Base-by-base conservation (phyloP, 768 basidiomycete genomes). In the Lyophyllum semitale region DNA sequence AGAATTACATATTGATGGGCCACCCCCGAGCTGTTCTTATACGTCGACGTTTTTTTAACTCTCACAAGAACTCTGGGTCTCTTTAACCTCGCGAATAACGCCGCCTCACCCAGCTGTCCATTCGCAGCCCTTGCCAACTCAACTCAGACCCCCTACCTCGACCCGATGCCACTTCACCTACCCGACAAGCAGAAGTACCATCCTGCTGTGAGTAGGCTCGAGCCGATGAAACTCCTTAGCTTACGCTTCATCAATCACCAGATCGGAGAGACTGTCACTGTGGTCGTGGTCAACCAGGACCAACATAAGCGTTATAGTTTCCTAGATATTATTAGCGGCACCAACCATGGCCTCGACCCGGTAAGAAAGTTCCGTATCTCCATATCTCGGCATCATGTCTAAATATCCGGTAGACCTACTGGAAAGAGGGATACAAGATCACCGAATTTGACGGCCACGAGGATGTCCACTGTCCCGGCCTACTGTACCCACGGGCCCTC, bases 381-480 rank as follows among this genome's bases (percentile, higher is more conserved):
- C 8, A 9, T 35, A n/a, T 15, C 8, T 35, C 7, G 4, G 8
- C 18, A 42, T 8, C 18, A 8, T 47, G 23, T 47, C 25, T 49
- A 46, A 58, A 4, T n/a, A 54, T 53, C 15, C 15, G 8, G 33
- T 9, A 59, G 59, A 37, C 18, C 1, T 59, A 56, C 35, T 56
- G 59, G 59, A 59, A 59, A 38, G 59, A 53, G 9, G 51, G 41
- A 9, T 59, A 53, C 26, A 59, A 37, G 26, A 50, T 59, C 8
- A 43, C 38, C 12, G 54, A 59, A 22, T 17, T 35, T 11, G 42
- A 50, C n/a, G 59, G 59, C 23, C 33, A 41, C 7, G 48, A 35
- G 22, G n/a, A 29, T 41, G 38, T 53, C 52, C 53, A 35, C n/a
- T 59, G 59, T 26, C 59, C 59, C 15, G 59, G 59, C 8, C 22